These are phyloP conservation scores for Austroboletus novae-zelandiae DNA, from an alignment of 1,284 basidiomycete genomes.

Conservation along the genomic window DNA sequence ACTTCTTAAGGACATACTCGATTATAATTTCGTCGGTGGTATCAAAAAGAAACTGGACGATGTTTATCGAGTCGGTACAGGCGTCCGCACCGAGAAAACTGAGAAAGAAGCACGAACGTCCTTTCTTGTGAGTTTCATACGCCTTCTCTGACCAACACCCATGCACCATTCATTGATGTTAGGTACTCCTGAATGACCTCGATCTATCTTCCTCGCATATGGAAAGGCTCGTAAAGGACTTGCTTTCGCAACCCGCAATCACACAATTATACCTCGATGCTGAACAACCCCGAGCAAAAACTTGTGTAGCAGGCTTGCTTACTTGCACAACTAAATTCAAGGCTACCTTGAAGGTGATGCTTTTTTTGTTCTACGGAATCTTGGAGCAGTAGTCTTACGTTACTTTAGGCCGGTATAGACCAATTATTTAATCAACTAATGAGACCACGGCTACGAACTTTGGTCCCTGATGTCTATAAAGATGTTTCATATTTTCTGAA, in stretches of 20 bases:
- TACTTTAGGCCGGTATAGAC: conserved; percentile 75
- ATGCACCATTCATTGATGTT: conserved; percentile 6
- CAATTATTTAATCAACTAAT: conserved; percentile 93
- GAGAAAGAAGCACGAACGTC: conserved; percentile 76
- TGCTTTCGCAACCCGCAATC: conserved; percentile 55
- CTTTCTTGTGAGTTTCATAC: conserved; percentile 70
- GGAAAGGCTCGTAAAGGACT: conserved; percentile 75
- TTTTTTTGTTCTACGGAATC: background rate
- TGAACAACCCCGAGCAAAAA: conserved; percentile 53
- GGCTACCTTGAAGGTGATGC: conserved; percentile 62
- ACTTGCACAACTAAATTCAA: conserved; percentile 63
- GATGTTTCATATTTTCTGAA: conserved; percentile 88
- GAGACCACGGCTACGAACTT: conserved; percentile 77
- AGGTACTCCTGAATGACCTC: conserved; percentile 88
- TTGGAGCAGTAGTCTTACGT: conserved; percentile 2
- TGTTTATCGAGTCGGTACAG: conserved; percentile 66
- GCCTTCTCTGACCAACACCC: background rate
- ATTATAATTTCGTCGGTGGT: conserved; percentile 75
- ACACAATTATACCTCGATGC: conserved; percentile 66
- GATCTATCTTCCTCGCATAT: conserved; percentile 86
- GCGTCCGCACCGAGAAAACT: conserved; percentile 60
- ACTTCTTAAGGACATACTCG: conserved; percentile 70
- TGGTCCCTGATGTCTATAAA: conserved; percentile 87
- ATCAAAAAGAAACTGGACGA: conserved; percentile 84
- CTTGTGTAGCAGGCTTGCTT: conserved; percentile 49